Conservation (phyloP, 805 yeast species). For the Ogataea glucozyma region DNA sequence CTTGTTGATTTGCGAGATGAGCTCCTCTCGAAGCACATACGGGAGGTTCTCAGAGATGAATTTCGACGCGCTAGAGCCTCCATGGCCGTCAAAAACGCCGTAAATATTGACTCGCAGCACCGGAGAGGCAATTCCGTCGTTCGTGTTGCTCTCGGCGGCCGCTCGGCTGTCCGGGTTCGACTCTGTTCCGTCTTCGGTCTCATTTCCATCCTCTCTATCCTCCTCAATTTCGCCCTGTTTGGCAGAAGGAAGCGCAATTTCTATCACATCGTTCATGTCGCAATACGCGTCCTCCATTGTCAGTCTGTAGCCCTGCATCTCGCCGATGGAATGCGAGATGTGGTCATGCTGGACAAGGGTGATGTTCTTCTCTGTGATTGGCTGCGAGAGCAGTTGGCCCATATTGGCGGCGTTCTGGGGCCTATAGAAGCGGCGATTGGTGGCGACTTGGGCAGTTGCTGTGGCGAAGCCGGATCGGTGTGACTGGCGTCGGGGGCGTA, state of each 20-base stretch:
- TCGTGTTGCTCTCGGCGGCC: not conserved
- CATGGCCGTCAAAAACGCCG: conserved; percentile 84
- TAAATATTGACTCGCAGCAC: conserved; percentile 45
- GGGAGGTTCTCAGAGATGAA: conserved; percentile 48
- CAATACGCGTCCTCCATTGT: conserved; percentile 78
- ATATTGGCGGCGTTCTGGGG: conserved; percentile 33
- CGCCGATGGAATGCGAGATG: conserved; percentile 61
- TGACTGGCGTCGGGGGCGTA: not conserved
- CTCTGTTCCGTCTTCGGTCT: not conserved
- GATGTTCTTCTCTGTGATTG: conserved; percentile 66
- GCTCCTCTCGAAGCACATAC: conserved; percentile 19
- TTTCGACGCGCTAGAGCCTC: conserved; percentile 64
- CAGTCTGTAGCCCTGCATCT: conserved; percentile 77
- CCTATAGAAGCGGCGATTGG: not conserved
- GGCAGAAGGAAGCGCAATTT: too few relatives aligned
- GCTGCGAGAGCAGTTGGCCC: conserved; percentile 78
- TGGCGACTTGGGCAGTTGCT: not conserved
- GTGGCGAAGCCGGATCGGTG: not conserved
- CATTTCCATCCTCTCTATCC: not conserved
- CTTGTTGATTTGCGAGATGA: conserved; percentile 18
- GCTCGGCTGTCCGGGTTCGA: not conserved
- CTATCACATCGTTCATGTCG: conserved; percentile 38
- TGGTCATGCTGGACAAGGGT: conserved; percentile 46
- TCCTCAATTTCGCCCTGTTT: too few relatives aligned
- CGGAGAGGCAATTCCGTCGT: not conserved